phyloP scores from a whole-genome alignment of 2,329 filamentous ascomycete species.

The Fusarium graminum region DNA sequence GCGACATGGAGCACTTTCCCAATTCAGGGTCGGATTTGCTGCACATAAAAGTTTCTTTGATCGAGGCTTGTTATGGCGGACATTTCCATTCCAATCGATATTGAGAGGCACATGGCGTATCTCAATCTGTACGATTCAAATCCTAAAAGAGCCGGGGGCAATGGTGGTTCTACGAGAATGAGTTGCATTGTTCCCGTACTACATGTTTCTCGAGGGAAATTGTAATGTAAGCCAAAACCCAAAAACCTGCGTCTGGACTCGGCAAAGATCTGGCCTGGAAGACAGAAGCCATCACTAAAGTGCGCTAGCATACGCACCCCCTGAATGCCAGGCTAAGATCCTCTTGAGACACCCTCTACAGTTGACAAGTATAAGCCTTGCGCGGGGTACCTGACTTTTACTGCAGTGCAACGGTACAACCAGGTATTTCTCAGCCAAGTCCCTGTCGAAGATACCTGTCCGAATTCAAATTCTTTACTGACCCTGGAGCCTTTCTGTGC shows the following conservation, averaged over 20 bases:
- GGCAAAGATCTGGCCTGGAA: constrained; percentile 28
- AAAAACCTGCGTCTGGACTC: constrained; percentile 30
- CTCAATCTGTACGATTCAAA: constrained; percentile 10
- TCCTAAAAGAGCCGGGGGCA: constrained; percentile 13
- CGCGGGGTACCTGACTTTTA: constrained; percentile 14
- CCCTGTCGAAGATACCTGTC: constrained; percentile 26
- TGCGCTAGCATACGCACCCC: constrained; percentile 25
- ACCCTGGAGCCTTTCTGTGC: background rate
- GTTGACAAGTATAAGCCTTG: constrained; percentile 6
- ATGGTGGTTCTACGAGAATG: constrained; percentile 22
- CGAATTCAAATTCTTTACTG: constrained; percentile 8
- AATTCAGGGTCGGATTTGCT: constrained; percentile 24
- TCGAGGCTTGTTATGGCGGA: constrained; percentile 33
- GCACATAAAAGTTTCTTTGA: constrained; percentile 11
- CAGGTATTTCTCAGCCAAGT: constrained; percentile 19
- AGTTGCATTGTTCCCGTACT: constrained; percentile 19
- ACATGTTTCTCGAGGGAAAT: constrained; percentile 6
- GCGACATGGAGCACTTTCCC: constrained; percentile 34
- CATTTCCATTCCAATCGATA: constrained; percentile 40
- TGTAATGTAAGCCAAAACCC: background rate
- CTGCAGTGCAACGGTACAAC: background rate
- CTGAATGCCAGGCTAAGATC: constrained; percentile 14
- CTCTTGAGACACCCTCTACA: background rate
- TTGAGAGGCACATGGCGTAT: constrained; percentile 28
- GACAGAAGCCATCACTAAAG: constrained; percentile 22